Evolutionary conservation across 306 rosid genomes (phyloP).

Genomic region (Fragaria iinumae): DNA sequence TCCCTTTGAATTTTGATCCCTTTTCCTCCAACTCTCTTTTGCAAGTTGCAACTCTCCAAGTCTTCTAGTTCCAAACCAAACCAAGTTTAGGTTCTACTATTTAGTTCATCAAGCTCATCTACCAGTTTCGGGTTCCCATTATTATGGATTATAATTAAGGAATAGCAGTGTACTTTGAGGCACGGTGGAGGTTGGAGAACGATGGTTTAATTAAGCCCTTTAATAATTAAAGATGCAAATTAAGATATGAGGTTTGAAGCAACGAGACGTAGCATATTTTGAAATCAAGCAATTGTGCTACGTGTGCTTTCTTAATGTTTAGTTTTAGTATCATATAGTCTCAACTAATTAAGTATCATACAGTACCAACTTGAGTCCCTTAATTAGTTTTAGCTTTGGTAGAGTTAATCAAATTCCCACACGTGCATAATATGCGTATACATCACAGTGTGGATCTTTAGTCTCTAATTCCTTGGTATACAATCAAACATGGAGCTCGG

Average conservation of each 20-base stretch:
- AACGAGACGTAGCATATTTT: constrained; percentile 14
- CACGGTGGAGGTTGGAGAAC: constrained; percentile 14
- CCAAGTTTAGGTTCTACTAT: background rate
- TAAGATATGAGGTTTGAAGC: constrained; percentile 4
- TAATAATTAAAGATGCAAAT: background rate
- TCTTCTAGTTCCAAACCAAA: background rate
- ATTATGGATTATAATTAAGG: background rate
- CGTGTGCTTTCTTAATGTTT: constrained; percentile 11
- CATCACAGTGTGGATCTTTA: background rate
- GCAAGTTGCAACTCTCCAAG: background rate
- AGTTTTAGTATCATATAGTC: background rate
- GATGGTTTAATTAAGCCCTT: background rate
- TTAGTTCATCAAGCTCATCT: constrained; percentile 4
- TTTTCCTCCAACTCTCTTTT: constrained; percentile 29
- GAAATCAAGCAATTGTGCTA: background rate
- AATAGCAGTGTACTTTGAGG: background rate
- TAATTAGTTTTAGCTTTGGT: background rate
- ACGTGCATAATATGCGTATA: background rate
- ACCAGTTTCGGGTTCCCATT: background rate
- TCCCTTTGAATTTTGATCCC: constrained; percentile 25
- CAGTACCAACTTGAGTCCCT: background rate
- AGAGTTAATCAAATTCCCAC: background rate
- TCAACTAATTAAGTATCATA: background rate
- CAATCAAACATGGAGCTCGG: constrained; percentile 18
- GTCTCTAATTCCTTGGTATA: background rate